A percentile compares a stretch with the other conserved stretches of the same genome.
phyloP scores from a whole-genome alignment of 2,329 filamentous ascomycete species.

The Phaeosphaeriaceae sp. region DNA sequence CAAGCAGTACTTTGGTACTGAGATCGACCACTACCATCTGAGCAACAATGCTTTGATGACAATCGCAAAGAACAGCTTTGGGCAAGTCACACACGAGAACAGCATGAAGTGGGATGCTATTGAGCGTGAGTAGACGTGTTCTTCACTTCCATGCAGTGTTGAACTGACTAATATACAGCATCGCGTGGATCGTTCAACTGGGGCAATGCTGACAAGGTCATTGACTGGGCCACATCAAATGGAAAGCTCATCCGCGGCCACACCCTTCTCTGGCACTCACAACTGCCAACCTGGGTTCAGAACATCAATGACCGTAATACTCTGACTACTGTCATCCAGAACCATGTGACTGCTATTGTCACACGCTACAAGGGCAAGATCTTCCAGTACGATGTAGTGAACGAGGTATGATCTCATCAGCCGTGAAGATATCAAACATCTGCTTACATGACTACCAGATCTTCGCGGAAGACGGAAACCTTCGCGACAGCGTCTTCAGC shows the following conservation, averaged over 20 bases:
- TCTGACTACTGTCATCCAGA: constrained; percentile 2
- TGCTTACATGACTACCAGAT: background rate
- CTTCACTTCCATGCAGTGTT: background rate
- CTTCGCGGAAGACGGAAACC: background rate
- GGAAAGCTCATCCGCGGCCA: constrained; percentile 18
- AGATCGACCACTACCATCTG: constrained; percentile 5
- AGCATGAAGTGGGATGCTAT: constrained; percentile 5
- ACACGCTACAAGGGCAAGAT: constrained; percentile 5
- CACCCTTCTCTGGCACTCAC: constrained; percentile 12
- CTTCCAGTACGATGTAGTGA: constrained; percentile 3
- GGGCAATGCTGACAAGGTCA: constrained; percentile 12
- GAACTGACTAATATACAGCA: constrained; percentile 1
- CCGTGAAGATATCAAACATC: background rate
- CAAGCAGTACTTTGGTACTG: constrained; percentile 6
- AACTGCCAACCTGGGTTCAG: constrained; percentile 1
- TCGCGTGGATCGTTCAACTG: background rate
- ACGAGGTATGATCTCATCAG: background rate
- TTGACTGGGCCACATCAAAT: constrained; percentile 16
- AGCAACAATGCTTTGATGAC: constrained; percentile 1
- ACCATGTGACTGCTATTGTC: constrained; percentile 1
- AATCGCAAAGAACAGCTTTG: constrained; percentile 2
- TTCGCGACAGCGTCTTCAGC: constrained; percentile 3
- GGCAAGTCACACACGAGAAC: constrained; percentile 1
- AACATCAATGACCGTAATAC: constrained; percentile 3
- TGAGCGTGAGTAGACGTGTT: background rate